phyloP scores from a whole-genome alignment of 2,329 filamentous ascomycete genomes.

The Ampelomyces quisqualis region DNA sequence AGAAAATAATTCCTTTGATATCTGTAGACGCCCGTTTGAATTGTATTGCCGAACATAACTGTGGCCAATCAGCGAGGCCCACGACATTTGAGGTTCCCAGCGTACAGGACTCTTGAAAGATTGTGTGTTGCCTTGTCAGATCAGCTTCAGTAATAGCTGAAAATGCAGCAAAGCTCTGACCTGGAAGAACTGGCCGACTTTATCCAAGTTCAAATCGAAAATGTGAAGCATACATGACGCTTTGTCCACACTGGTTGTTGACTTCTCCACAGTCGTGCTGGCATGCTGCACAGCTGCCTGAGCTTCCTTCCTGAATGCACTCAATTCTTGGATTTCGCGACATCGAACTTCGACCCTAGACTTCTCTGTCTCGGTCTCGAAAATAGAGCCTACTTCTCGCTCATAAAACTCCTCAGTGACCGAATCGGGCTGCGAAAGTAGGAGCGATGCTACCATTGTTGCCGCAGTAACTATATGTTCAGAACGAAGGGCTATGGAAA shows the following conservation, averaged over 20 bases:
- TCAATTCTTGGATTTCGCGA: too few relatives aligned
- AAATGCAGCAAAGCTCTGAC: background rate
- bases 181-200: background rate
- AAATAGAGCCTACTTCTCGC: background rate
- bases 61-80: background rate
- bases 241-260: background rate
- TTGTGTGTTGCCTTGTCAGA: background rate
- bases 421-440: background rate
- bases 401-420: slow-evolving; percentile 1
- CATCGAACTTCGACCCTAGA: background rate
- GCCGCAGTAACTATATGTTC: too few relatives aligned
- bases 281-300: too few relatives aligned
- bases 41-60: background rate
- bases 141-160: background rate
- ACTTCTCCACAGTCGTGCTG: too few relatives aligned
- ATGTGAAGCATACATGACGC: too few relatives aligned
- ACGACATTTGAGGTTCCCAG: too few relatives aligned
- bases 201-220: background rate
- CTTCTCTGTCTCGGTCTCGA: background rate
- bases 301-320: too few relatives aligned
- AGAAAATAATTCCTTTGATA: background rate
- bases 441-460: too few relatives aligned
- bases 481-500: too few relatives aligned
- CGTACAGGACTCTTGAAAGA: too few relatives aligned
- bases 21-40: background rate